Evolutionary conservation across 176 grass and related monocot species (phyloP).

Genomic region (Urochloa ruziziensis): DNA sequence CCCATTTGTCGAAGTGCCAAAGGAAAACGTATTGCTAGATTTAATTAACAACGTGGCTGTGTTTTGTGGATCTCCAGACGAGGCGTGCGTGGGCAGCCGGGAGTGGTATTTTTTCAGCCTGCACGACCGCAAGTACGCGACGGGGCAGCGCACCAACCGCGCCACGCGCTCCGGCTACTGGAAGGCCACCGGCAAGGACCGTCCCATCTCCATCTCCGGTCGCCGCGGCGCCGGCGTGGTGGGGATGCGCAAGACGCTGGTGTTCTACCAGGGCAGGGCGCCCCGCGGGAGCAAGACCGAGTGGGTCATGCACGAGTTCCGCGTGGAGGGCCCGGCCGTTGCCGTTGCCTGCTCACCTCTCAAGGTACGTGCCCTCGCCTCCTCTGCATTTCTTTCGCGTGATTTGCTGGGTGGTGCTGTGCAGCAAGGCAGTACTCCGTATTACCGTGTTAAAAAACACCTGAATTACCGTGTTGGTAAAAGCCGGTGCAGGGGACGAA

Average conservation of each 20-base stretch:
- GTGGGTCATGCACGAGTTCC: slow-evolving; percentile 90
- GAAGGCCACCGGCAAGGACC: slow-evolving; percentile 83
- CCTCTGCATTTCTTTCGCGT: neutral
- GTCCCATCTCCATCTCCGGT: slow-evolving; percentile 22
- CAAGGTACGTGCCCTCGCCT: neutral
- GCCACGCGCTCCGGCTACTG: slow-evolving; percentile 72
- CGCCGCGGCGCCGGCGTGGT: slow-evolving; percentile 35
- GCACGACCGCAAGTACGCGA: slow-evolving; percentile 83
- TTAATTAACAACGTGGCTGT: neutral
- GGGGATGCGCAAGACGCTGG: slow-evolving; percentile 83
- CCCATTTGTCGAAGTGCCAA: no score
- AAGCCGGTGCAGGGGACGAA: neutral
- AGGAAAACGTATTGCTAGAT: no score
- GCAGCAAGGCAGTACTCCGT: no score
- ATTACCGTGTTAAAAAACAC: no score
- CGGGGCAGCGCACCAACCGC: slow-evolving; percentile 72
- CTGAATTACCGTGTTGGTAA: no score
- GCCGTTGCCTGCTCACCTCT: slow-evolving; percentile 10
- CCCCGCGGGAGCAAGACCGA: slow-evolving; percentile 67
- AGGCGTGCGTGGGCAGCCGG: slow-evolving; percentile 32
- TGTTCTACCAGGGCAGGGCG: slow-evolving; percentile 78
- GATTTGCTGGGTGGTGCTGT: neutral
- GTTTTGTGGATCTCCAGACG: neutral
- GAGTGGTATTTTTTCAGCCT: slow-evolving; percentile 93
- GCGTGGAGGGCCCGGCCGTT: slow-evolving; percentile 35